Percentiles rank a stretch among this genome's conserved stretches.
phyloP scores from a whole-genome alignment of 169 alveolate genomes.

The Plasmodium berghei region DNA sequence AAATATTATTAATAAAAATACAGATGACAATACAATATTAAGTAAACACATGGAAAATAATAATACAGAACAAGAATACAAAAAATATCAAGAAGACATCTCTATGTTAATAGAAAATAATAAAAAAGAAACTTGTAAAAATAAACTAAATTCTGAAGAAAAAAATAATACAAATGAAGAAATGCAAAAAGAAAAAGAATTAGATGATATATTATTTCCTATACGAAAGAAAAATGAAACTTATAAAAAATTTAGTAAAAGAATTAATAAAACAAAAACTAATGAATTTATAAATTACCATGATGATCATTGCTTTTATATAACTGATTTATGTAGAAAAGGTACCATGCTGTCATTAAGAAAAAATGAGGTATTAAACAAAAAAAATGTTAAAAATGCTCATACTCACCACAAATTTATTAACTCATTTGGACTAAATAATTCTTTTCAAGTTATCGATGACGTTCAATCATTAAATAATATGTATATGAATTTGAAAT shows the following conservation, averaged over 20 bases:
- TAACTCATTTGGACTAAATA: neutral
- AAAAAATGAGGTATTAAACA: constrained; percentile 31
- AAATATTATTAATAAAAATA: constrained; percentile 2
- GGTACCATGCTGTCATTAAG: constrained; percentile 65
- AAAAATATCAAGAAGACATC: no score
- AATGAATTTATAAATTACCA: constrained; percentile 29
- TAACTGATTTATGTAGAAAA: constrained; percentile 69
- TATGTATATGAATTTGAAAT: constrained; percentile 3
- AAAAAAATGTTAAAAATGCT: constrained; percentile 23
- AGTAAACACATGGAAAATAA: neutral
- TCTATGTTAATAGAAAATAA: no score
- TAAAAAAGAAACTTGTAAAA: no score
- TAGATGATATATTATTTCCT: constrained; percentile 30
- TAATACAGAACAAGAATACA: neutral
- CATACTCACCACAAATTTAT: constrained; percentile 27
- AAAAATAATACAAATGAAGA: constrained; percentile 7
- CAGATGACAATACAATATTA: neutral
- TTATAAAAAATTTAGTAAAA: constrained; percentile 66
- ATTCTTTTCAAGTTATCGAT: constrained; percentile 9
- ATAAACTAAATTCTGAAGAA: neutral
- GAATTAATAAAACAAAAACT: constrained; percentile 51
- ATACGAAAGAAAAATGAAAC: constrained; percentile 55
- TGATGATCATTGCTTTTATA: constrained; percentile 66
- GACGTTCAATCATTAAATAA: constrained; percentile 33
- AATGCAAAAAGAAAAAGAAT: constrained; percentile 18